Evolutionary conservation across 1,284 basidiomycete species (phyloP), one percentile per base, ranked within the genome.

Genomic region (Cryptococcus depauperatus): DNA sequence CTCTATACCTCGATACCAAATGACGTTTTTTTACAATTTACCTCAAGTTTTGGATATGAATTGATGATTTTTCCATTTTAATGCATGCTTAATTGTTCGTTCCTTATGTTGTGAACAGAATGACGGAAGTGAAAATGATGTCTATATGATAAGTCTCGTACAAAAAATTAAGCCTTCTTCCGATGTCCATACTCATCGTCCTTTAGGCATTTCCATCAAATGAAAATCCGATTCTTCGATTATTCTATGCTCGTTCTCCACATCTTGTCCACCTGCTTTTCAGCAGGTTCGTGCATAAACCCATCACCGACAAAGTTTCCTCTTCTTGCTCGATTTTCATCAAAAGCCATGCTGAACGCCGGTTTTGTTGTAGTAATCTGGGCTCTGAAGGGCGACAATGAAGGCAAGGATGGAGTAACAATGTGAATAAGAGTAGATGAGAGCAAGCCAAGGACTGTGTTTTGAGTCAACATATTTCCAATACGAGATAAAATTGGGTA

Each of bases 291-390:
- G 23, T 47, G 39, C 10, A 59, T 51, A 6, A 46, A 49, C 6
- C 52, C 57, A 16, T 52, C 53, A 43, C 57, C 57, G 2, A 55
- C 52, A 7, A 56, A 35, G 11, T 35, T 34, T 10, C 54, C 59
- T 44, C 57, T 47, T 28, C 59, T 43, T 1, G 59, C 59, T 1
- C 43, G 38, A 29, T 61, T 61, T 46, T 61, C 59, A 32, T 61
- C 43, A 1, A 44, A 19, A 19, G 14, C 35, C 18, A n/a, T n/a
- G 28, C 40, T 21, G 32, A 27, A 33, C 13, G 3, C 23, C 19
- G 19, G 43, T 22, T 11, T 32, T 27, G 44, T 52, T 40, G 56
- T 47, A 28, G 52, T 52, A 25, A 48, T 50, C n/a, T 52, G 51
- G 16, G 44, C 29, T n/a, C n/a, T n/a, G 21, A 41, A 46, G 13